Conservation (phyloP, 768 basidiomycete genomes). For the Terana coerulea region DNA sequence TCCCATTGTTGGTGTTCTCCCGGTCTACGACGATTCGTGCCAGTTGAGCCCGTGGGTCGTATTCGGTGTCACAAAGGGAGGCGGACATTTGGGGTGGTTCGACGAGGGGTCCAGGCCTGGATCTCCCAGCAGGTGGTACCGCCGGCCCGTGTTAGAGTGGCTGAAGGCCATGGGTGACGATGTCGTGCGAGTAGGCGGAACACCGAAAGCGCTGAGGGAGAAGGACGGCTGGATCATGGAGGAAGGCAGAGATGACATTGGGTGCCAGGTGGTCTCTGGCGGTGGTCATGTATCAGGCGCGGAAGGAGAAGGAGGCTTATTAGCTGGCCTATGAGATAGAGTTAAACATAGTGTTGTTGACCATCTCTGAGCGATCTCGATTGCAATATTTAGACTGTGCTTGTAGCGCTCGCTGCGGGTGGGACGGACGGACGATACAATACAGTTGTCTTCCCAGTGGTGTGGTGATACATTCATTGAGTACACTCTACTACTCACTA, state of each 20-base stretch:
- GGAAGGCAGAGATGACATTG: constrained; percentile 50
- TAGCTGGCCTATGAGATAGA: constrained; percentile 54
- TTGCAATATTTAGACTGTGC: background rate
- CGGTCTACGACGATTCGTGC: constrained; percentile 51
- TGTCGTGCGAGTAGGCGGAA: constrained; percentile 34
- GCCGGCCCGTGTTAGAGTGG: constrained; percentile 72
- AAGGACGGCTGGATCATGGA: constrained; percentile 61
- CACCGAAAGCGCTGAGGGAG: constrained; percentile 37
- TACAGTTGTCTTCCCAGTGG: constrained; percentile 31
- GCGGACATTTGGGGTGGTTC: constrained; percentile 87
- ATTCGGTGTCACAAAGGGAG: constrained; percentile 58
- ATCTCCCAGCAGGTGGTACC: constrained; percentile 53
- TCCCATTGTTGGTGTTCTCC: constrained; percentile 65
- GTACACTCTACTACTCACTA: constrained; percentile 47
- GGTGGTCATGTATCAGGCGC: constrained; percentile 51
- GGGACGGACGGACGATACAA: background rate
- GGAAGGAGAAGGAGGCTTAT: constrained; percentile 48
- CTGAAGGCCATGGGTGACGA: constrained; percentile 53
- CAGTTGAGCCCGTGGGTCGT: constrained; percentile 39
- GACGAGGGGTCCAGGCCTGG: constrained; percentile 31
- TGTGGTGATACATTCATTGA: background rate
- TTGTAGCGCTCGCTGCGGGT: too few species aligned
- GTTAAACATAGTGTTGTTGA: too few species aligned
- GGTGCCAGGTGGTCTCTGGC: constrained; percentile 54
- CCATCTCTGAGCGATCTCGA: too few species aligned